These are phyloP conservation scores for Stagonosporopsis vannaccii DNA, from an alignment of 2,329 filamentous ascomycete genomes.

Conservation along the genomic window DNA sequence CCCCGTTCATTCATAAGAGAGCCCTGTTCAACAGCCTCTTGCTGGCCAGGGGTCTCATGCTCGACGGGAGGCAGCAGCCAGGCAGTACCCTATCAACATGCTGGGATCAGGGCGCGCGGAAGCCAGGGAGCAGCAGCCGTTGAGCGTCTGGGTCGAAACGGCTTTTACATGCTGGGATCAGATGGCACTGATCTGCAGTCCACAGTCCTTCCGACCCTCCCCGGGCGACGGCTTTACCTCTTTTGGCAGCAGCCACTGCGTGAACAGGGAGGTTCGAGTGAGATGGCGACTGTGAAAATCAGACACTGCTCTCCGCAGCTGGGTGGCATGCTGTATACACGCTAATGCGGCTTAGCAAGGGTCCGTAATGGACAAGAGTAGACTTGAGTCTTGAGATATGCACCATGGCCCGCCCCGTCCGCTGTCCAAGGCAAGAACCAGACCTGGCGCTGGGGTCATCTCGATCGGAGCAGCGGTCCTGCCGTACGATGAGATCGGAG, in stretches of 20 bases:
- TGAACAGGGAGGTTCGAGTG: neutral
- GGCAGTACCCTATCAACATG: conserved; percentile 6
- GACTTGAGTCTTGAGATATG: neutral
- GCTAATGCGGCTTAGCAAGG: conserved; percentile 11
- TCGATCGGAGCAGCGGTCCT: conserved; percentile 1
- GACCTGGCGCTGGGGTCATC: conserved; percentile 5
- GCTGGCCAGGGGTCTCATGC: neutral
- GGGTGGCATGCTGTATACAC: conserved; percentile 18
- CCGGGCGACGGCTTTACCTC: conserved; percentile 10
- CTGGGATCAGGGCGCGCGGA: conserved; percentile 5
- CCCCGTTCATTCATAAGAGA: conserved; percentile 2
- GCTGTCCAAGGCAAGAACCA: conserved; percentile 7
- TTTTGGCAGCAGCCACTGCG: conserved; percentile 1
- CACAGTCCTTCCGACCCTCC: conserved; percentile 6
- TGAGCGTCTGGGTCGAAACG: conserved; percentile 11
- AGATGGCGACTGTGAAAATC: conserved; percentile 17
- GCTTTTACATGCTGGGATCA: conserved; percentile 3
- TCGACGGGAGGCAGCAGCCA: neutral
- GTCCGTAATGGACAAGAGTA: neutral
- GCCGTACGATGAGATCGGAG: neutral
- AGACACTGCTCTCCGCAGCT: conserved; percentile 10
- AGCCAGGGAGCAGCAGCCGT: conserved; percentile 13
- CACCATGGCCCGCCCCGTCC: conserved; percentile 16
- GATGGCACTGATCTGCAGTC: conserved; percentile 13
- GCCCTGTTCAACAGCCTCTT: conserved; percentile 9